phyloP scores from a whole-genome alignment of 257 asterid genomes.

The Avicennia marina region DNA sequence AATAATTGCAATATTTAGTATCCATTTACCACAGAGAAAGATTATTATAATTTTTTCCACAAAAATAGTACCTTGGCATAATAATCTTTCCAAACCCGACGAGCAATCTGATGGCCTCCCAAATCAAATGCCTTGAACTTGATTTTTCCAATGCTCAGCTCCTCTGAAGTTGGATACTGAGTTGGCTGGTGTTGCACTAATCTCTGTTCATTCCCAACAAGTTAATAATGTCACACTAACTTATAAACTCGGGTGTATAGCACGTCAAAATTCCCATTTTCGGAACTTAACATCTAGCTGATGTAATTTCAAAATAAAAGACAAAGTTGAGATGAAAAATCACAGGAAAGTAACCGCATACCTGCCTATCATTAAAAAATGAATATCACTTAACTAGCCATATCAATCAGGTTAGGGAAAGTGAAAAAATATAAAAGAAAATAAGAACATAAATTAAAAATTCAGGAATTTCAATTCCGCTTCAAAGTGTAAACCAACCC shows the following conservation, averaged over 20 bases:
- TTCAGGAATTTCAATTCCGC: neutral
- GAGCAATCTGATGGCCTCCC: conserved; percentile 96
- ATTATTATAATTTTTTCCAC: neutral
- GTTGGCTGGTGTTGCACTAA: conserved; percentile 93
- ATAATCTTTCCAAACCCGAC: conserved; percentile 91
- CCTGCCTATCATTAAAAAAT: neutral
- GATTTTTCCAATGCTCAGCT: conserved; percentile 81
- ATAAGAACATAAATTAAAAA: neutral
- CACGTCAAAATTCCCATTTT: neutral
- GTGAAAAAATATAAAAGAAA: neutral
- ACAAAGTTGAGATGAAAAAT: neutral
- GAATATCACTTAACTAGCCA: neutral
- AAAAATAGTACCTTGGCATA: conserved; percentile 61
- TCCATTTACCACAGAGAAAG: neutral
- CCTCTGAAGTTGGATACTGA: conserved; percentile 85
- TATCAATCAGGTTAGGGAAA: neutral
- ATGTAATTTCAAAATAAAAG: neutral
- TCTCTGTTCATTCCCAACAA: conserved; percentile 48
- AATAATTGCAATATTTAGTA: neutral
- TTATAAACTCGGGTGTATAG: neutral
- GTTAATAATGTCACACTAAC: conserved; percentile 6
- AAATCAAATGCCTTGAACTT: conserved; percentile 90
- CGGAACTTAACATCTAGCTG: neutral
- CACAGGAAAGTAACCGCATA: neutral
- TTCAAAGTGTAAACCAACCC: too few relatives aligned